Conservation (phyloP, 257 asterid species). For the Primulina eburnea region DNA sequence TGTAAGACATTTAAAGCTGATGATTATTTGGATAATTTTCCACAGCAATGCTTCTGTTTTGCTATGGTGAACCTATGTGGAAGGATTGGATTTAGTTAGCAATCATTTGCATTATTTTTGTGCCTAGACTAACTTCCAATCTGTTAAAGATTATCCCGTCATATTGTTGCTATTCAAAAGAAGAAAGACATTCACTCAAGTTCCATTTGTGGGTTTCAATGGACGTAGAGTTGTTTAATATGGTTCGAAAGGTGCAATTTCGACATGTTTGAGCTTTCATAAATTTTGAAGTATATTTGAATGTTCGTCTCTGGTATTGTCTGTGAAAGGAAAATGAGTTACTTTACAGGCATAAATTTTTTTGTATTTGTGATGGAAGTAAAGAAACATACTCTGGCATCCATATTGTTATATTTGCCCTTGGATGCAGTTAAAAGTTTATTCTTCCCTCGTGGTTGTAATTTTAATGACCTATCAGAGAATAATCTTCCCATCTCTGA, state of each 20-base stretch:
- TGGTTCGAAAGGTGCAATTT: background rate
- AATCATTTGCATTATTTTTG: constrained; percentile 14
- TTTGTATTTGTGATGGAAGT: background rate
- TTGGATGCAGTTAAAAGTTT: background rate
- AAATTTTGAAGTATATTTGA: background rate
- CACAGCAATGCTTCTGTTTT: constrained; percentile 5
- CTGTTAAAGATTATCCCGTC: constrained; percentile 5
- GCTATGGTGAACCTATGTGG: constrained; percentile 15
- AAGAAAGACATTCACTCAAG: background rate
- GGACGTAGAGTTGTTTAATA: background rate
- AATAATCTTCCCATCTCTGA: background rate
- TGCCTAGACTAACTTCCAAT: background rate
- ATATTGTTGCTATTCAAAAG: background rate
- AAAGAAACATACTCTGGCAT: background rate
- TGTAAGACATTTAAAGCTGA: constrained; percentile 45
- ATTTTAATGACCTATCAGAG: background rate
- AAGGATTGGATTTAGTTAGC: constrained; percentile 10
- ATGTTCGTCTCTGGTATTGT: background rate
- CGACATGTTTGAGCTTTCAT: background rate
- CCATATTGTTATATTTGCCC: background rate
- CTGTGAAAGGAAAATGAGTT: background rate
- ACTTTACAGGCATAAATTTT: too few relatives aligned
- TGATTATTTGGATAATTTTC: background rate
- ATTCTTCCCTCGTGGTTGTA: background rate
- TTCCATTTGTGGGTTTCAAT: constrained; percentile 7